Evolutionary conservation across 805 yeast species (phyloP).

Genomic region (Saccharomycopsis sp.): DNA sequence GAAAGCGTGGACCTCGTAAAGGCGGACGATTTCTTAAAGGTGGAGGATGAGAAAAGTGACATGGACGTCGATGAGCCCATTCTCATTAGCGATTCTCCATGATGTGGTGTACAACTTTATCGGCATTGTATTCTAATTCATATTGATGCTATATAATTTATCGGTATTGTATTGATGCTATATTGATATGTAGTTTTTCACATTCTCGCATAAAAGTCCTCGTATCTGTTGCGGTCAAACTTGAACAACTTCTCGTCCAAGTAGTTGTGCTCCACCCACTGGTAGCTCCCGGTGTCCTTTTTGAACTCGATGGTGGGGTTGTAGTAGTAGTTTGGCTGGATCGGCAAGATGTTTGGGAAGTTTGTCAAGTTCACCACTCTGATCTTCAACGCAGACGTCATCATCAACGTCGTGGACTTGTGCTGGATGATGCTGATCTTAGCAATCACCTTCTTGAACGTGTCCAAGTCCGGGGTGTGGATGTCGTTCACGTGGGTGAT

Average conservation of each 20-base stretch:
- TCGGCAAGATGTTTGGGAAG: conserved; percentile 20
- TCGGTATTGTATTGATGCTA: too few relatives aligned
- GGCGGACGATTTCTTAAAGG: too few relatives aligned
- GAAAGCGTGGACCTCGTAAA: not conserved
- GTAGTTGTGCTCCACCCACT: conserved; percentile 41
- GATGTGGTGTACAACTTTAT: too few relatives aligned
- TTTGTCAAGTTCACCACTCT: conserved; percentile 20
- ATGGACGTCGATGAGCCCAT: too few relatives aligned
- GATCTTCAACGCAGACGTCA: conserved; percentile 22
- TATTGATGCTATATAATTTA: too few relatives aligned
- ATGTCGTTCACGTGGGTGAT: conserved; percentile 22
- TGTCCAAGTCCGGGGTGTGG: conserved; percentile 21
- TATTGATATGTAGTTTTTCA: conserved; percentile 4
- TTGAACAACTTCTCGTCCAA: conserved; percentile 22
- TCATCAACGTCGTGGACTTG: conserved; percentile 21
- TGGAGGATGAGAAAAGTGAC: too few relatives aligned
- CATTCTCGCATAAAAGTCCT: conserved; percentile 20
- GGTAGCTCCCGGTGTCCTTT: conserved; percentile 36
- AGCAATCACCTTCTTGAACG: conserved; percentile 22
- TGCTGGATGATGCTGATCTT: conserved; percentile 21
- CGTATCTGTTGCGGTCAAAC: conserved; percentile 21
- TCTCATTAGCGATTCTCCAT: too few relatives aligned
- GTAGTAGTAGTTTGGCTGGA: conserved; percentile 21
- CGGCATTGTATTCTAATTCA: too few relatives aligned
- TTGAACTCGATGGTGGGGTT: conserved; percentile 53